Percentiles rank a stretch among this genome's conserved stretches.
These are phyloP conservation scores for Psophocarpus tetragonolobus DNA, from an alignment of 306 rosid genomes.

Conservation along the genomic window DNA sequence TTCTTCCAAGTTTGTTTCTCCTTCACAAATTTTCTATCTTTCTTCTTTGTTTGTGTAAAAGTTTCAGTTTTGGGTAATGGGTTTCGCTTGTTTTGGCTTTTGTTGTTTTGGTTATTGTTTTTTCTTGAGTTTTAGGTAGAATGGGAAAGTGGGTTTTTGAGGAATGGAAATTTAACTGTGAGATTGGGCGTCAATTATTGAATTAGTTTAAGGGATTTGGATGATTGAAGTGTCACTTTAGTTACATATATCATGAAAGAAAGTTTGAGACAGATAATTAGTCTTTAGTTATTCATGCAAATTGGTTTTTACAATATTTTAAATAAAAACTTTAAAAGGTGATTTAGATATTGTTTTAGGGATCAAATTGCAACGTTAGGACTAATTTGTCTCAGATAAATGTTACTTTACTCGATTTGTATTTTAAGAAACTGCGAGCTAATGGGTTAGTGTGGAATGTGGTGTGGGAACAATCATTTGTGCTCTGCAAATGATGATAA, in stretches of 20 bases:
- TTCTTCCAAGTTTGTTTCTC: slow-evolving; percentile 38
- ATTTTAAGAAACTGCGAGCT: no score
- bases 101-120: background rate
- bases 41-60: background rate
- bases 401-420: no score
- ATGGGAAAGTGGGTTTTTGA: background rate
- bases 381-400: no score
- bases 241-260: no score
- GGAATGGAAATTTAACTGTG: background rate
- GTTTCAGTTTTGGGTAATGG: background rate
- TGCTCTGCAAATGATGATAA: background rate
- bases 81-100: background rate
- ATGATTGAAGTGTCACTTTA: no score
- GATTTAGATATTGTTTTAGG: no score
- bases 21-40: background rate
- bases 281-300: no score
- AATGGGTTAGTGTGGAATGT: background rate
- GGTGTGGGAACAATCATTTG: background rate
- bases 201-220: background rate
- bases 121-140: background rate
- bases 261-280: no score
- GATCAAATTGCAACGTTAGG: no score
- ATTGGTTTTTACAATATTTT: no score
- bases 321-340: no score
- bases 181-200: background rate